phyloP scores from a whole-genome alignment of 805 yeast species.

The Sugiyamaella chiloensis region DNA sequence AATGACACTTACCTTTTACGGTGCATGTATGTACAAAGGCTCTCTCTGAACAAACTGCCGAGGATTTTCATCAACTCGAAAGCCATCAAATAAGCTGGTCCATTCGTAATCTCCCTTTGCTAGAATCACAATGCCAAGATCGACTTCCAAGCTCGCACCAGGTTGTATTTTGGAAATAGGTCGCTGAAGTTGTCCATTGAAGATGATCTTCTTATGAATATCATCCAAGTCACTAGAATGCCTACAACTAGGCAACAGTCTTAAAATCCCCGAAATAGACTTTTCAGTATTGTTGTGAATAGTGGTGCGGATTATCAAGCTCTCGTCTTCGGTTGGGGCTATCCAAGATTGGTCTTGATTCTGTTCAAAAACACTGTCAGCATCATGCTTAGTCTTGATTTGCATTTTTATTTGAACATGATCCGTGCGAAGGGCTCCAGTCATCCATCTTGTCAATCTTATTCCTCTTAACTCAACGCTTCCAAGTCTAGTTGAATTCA shows the following conservation, averaged over 20 bases:
- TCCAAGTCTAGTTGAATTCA: slow-evolving; percentile 43
- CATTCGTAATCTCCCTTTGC: slow-evolving; percentile 82
- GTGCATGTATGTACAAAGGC: slow-evolving; percentile 23
- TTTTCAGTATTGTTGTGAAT: slow-evolving; percentile 45
- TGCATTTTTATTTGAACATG: slow-evolving; percentile 35
- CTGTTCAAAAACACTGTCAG: slow-evolving; percentile 30
- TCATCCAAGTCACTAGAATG: slow-evolving; percentile 28
- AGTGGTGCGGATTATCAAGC: slow-evolving; percentile 48
- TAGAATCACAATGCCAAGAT: slow-evolving; percentile 59
- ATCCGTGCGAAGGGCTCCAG: slow-evolving; percentile 41
- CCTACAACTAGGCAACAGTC: slow-evolving; percentile 49
- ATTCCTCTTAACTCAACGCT: slow-evolving; percentile 63
- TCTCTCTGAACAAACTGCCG: slow-evolving; percentile 21
- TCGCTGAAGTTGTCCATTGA: slow-evolving; percentile 69
- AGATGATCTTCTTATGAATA: slow-evolving; percentile 57
- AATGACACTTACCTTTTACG: slow-evolving; percentile 5
- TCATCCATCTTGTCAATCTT: slow-evolving; percentile 60
- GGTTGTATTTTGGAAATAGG: slow-evolving; percentile 46
- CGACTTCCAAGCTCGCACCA: slow-evolving; percentile 41
- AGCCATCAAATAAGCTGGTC: slow-evolving; percentile 59
- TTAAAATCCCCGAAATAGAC: slow-evolving; percentile 50
- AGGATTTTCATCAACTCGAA: slow-evolving; percentile 22
- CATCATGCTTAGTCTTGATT: slow-evolving; percentile 17
- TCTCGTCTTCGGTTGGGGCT: slow-evolving; percentile 38
- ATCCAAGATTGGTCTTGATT: slow-evolving; percentile 14